Conservation (phyloP, 208 protist genomes). For the Lotmaria passim region DNA sequence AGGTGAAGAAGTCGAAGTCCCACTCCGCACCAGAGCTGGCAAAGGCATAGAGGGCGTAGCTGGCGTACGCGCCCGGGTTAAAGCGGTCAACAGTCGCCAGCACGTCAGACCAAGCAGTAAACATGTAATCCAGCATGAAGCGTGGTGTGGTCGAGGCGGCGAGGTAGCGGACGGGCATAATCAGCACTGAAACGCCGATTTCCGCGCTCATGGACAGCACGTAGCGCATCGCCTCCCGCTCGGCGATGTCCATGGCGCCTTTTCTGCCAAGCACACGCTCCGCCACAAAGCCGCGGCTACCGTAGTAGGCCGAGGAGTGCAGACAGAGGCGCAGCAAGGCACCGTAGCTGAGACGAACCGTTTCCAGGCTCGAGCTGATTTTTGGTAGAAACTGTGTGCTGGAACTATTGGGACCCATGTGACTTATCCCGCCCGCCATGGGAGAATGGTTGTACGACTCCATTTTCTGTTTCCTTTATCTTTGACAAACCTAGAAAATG, state of each 20-base stretch:
- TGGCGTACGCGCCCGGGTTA: constrained; percentile 56
- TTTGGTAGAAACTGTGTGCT: constrained; percentile 42
- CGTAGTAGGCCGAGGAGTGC: constrained; percentile 66
- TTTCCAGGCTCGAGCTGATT: constrained; percentile 64
- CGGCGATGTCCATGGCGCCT: constrained; percentile 22
- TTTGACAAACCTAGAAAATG: too few relatives aligned
- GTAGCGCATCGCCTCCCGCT: constrained; percentile 55
- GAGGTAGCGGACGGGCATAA: constrained; percentile 71
- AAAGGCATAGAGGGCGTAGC: constrained; percentile 79
- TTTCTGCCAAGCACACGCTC: constrained; percentile 51
- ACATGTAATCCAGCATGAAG: constrained; percentile 82
- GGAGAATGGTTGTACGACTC: constrained; percentile 1
- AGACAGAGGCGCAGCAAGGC: constrained; percentile 72
- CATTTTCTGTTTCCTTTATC: not conserved
- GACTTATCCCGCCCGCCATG: constrained; percentile 23
- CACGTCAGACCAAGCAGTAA: constrained; percentile 71
- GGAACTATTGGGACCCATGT: constrained; percentile 18
- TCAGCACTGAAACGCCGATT: constrained; percentile 64
- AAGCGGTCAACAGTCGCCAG: constrained; percentile 71
- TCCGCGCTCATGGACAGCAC: constrained; percentile 58
- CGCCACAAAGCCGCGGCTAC: constrained; percentile 43
- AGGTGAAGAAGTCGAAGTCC: constrained; percentile 85
- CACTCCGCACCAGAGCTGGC: constrained; percentile 58
- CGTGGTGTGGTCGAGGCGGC: constrained; percentile 77
- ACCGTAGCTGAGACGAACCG: constrained; percentile 60